A percentile compares a stretch with the other conserved stretches of the same genome.
These are phyloP conservation scores for Tubosaeta brunneosetosa DNA, from an alignment of 768 basidiomycete species.

Conservation along the genomic window DNA sequence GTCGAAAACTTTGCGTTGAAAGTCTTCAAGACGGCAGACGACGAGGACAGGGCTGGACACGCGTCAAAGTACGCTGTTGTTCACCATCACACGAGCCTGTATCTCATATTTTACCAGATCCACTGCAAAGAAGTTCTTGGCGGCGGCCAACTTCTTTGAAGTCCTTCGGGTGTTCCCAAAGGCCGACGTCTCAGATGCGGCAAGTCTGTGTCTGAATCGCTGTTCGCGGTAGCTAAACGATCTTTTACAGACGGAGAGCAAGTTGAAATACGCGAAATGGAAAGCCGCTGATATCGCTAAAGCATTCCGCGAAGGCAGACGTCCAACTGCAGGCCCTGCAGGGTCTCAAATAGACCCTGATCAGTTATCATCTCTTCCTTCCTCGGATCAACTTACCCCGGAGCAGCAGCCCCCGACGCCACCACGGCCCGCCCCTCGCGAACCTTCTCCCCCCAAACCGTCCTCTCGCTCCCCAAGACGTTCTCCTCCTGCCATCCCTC, in stretches of 20 bases:
- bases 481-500: constrained; percentile 28
- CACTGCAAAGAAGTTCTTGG: constrained; percentile 93
- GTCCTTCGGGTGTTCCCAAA: constrained; percentile 74
- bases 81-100: not conserved
- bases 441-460: constrained; percentile 20
- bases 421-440: constrained; percentile 23
- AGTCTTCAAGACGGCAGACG: constrained; percentile 86
- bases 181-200: constrained; percentile 52
- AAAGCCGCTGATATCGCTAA: constrained; percentile 94
- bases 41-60: constrained; percentile 77
- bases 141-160: constrained; percentile 93
- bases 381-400: constrained; percentile 12
- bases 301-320: constrained; percentile 89
- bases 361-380: constrained; percentile 1
- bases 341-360: constrained; percentile 35
- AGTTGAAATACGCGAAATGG: constrained; percentile 94
- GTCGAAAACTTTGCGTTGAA: constrained; percentile 93
- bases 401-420: constrained; percentile 15
- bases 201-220: constrained; percentile 27
- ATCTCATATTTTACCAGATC: constrained; percentile 44
- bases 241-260: constrained; percentile 64
- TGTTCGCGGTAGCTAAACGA: constrained; percentile 1
- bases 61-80: constrained; percentile 59
- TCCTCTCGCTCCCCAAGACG: constrained; percentile 29
- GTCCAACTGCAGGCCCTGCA: constrained; percentile 76